A percentile compares a stretch with the other conserved stretches of the same genome.
Conservation (phyloP, 768 basidiomycete genomes). For the Psilocybe azurescens region DNA sequence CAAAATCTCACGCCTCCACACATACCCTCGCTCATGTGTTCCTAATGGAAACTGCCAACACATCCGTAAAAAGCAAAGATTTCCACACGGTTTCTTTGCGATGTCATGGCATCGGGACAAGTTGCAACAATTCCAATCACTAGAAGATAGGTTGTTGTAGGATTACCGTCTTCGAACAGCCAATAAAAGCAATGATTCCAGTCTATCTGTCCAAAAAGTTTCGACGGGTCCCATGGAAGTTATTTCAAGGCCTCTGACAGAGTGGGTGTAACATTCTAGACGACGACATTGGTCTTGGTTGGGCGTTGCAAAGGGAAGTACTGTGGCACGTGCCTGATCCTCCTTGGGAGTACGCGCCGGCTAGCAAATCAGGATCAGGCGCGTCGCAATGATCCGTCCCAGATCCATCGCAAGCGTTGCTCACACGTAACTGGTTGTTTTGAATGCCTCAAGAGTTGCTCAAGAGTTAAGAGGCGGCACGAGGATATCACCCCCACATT, state of each 20-base stretch:
- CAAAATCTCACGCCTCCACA: slow-evolving; percentile 20
- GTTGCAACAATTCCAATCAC: neutral
- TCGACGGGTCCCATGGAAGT: neutral
- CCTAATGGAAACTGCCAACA: slow-evolving; percentile 16
- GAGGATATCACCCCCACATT: slow-evolving; percentile 1
- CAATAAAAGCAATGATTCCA: neutral
- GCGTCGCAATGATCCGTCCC: neutral
- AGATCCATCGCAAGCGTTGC: neutral
- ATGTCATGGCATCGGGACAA: slow-evolving; percentile 19
- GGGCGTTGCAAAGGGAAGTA: neutral
- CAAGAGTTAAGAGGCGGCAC: neutral
- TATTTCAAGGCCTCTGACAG: neutral
- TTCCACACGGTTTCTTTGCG: slow-evolving; percentile 16
- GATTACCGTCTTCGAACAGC: neutral
- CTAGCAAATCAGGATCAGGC: neutral
- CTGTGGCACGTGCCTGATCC: neutral
- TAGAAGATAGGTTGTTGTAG: neutral
- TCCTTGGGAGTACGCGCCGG: neutral
- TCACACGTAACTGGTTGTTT: neutral
- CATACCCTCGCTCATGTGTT: slow-evolving; percentile 13
- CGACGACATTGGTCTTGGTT: neutral
- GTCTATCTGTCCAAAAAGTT: neutral
- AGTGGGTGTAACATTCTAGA: neutral
- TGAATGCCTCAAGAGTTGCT: neutral
- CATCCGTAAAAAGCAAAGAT: slow-evolving; percentile 7